A percentile compares a stretch with the other conserved stretches of the same genome.
These are phyloP conservation scores for Quercus rubra DNA, from an alignment of 306 rosid species.

Conservation along the genomic window DNA sequence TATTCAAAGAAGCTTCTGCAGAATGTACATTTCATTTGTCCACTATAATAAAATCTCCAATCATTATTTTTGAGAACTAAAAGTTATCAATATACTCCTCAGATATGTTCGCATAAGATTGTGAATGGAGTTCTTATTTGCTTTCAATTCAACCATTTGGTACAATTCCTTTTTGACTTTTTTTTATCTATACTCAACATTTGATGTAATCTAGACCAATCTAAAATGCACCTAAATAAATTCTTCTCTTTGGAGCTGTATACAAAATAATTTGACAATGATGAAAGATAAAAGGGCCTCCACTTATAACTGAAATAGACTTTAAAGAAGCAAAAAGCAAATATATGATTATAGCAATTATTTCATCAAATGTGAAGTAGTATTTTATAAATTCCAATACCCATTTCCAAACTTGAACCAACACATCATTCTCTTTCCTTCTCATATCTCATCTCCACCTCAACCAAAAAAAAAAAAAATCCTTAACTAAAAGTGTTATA, in stretches of 20 bases:
- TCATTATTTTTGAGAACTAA: not conserved
- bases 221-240: not conserved
- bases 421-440: not conserved
- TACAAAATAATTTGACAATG: not conserved
- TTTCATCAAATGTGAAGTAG: no score
- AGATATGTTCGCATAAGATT: not conserved
- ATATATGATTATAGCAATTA: no score
- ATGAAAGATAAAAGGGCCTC: no score
- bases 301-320: no score
- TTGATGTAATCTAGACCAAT: not conserved
- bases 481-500: not conserved
- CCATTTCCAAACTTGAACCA: not conserved
- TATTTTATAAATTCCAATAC: no score
- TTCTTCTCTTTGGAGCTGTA: not conserved
- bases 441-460: not conserved
- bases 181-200: not conserved
- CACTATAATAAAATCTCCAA: no score
- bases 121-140: not conserved
- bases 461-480: not conserved
- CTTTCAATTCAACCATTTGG: not conserved
- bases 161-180: not conserved
- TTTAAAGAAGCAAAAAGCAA: no score
- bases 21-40: not conserved
- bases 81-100: not conserved
- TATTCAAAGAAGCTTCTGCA: not conserved